A percentile compares a stretch with the other conserved stretches of the same genome.
Evolutionary conservation across 2,329 filamentous ascomycete species (phyloP).

Genomic region (Scedosporium apiospermum): DNA sequence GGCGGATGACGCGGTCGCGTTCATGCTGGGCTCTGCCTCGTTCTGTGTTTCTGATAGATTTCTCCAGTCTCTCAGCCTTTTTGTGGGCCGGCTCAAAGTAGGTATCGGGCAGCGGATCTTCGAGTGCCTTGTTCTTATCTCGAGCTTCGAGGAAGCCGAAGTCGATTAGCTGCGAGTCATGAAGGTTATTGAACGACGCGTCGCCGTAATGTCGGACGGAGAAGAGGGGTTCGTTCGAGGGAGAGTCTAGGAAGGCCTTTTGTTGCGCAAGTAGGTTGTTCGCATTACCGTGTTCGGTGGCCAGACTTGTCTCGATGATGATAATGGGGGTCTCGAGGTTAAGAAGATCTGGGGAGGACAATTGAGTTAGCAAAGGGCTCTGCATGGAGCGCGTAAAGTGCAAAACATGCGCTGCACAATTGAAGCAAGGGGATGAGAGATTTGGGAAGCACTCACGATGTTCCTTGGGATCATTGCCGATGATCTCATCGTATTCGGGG

Average conservation of each 20-base stretch:
- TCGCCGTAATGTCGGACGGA: constrained; percentile 45
- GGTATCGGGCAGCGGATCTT: constrained; percentile 48
- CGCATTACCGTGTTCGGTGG: constrained; percentile 14
- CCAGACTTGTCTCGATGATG: constrained; percentile 44
- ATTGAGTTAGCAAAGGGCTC: constrained; percentile 7
- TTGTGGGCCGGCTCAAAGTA: constrained; percentile 46
- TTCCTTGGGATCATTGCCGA: constrained; percentile 74
- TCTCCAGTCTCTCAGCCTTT: constrained; percentile 50
- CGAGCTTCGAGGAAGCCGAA: constrained; percentile 43
- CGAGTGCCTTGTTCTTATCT: constrained; percentile 29
- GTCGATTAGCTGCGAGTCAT: constrained; percentile 47
- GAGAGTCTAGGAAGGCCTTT: constrained; percentile 14
- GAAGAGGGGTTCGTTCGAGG: neutral
- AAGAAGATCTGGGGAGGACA: constrained; percentile 51
- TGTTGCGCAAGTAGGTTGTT: constrained; percentile 20
- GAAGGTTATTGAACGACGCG: constrained; percentile 44
- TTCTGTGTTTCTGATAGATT: constrained; percentile 54
- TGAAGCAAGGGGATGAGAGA: neutral
- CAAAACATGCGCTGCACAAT: neutral
- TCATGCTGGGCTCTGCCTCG: constrained; percentile 58
- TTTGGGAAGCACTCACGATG: constrained; percentile 48
- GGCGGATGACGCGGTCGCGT: constrained; percentile 52
- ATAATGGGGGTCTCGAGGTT: constrained; percentile 64
- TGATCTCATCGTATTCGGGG: constrained; percentile 86
- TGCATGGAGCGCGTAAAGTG: neutral